Evolutionary conservation across 2,329 filamentous ascomycete species (phyloP).

Genomic region (Byssothecium circinans): DNA sequence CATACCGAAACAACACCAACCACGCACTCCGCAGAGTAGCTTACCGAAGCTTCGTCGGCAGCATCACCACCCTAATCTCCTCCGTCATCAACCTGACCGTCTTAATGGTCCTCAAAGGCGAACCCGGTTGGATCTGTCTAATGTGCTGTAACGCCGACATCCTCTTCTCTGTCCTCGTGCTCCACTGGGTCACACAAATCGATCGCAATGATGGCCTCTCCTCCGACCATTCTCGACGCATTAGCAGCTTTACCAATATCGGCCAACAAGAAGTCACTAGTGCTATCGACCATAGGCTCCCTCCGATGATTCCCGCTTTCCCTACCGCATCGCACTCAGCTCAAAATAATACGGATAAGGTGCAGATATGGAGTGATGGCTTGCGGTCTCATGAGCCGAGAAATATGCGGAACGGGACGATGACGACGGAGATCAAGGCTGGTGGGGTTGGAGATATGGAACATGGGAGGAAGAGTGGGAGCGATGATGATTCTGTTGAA

Average conservation of each 20-base stretch:
- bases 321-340: not conserved
- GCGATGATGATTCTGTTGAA: slow-evolving; percentile 19
- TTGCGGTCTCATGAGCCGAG: not conserved
- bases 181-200: slow-evolving; percentile 60
- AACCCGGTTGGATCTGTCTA: slow-evolving; percentile 66
- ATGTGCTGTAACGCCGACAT: slow-evolving; percentile 68
- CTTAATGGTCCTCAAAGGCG: slow-evolving; percentile 60
- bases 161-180: slow-evolving; percentile 61
- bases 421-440: slow-evolving; percentile 10
- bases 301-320: not conserved
- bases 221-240: not conserved
- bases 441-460: not conserved
- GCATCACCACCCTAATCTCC: slow-evolving; percentile 58
- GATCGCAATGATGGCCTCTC: slow-evolving; percentile 22
- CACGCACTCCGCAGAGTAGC: slow-evolving; percentile 56
- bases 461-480: slow-evolving; percentile 2
- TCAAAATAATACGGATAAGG: not conserved
- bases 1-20: slow-evolving; percentile 53
- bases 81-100: slow-evolving; percentile 63
- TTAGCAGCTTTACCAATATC: not conserved
- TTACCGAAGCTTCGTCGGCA: slow-evolving; percentile 62
- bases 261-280: not conserved
- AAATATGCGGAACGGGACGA: not conserved
- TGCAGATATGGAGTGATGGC: not conserved
- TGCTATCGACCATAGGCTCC: not conserved